A percentile compares a stretch with the other conserved stretches of the same genome.
phyloP scores from a whole-genome alignment of 2,329 filamentous ascomycete genomes.

The Cladosporium sp. region DNA sequence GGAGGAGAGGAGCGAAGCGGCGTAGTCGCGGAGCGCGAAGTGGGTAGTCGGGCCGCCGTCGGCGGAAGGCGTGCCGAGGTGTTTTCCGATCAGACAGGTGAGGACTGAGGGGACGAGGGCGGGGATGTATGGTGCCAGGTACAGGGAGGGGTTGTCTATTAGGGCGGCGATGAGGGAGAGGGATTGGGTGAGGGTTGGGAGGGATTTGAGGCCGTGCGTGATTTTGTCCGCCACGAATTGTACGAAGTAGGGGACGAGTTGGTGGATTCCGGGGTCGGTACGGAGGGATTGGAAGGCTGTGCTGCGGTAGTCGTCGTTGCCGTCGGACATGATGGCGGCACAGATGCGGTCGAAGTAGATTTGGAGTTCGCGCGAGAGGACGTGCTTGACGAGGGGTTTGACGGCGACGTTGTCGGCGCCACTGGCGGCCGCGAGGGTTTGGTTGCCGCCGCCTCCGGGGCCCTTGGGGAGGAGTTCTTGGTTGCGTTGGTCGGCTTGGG shows the following conservation, averaged over 20 bases:
- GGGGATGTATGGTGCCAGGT: conserved; percentile 64
- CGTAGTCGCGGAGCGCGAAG: conserved; percentile 77
- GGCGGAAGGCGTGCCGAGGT: conserved; percentile 57
- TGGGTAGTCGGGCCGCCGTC: conserved; percentile 51
- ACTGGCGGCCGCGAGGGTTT: conserved; percentile 73
- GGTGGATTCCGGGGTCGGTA: conserved; percentile 87
- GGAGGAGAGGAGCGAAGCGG: conserved; percentile 72
- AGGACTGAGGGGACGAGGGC: conserved; percentile 79
- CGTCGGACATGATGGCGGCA: conserved; percentile 79
- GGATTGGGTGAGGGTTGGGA: conserved; percentile 84
- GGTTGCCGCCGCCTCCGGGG: conserved; percentile 72
- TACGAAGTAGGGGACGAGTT: conserved; percentile 93
- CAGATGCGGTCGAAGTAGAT: conserved; percentile 97
- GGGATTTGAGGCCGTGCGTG: conserved; percentile 84
- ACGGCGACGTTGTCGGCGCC: conserved; percentile 79
- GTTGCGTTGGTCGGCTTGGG: conserved; percentile 64
- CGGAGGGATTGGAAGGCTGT: conserved; percentile 81
- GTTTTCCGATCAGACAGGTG: conserved; percentile 82
- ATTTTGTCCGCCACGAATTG: conserved; percentile 95
- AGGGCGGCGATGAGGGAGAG: conserved; percentile 84
- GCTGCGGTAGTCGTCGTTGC: conserved; percentile 77
- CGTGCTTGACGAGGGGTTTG: conserved; percentile 90
- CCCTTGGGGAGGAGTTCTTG: conserved; percentile 88
- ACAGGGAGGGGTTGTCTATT: conserved; percentile 76
- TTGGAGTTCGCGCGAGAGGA: conserved; percentile 91